These are phyloP conservation scores for Scheffersomyces amazonensis DNA, from an alignment of 805 yeast species.

Conservation along the genomic window DNA sequence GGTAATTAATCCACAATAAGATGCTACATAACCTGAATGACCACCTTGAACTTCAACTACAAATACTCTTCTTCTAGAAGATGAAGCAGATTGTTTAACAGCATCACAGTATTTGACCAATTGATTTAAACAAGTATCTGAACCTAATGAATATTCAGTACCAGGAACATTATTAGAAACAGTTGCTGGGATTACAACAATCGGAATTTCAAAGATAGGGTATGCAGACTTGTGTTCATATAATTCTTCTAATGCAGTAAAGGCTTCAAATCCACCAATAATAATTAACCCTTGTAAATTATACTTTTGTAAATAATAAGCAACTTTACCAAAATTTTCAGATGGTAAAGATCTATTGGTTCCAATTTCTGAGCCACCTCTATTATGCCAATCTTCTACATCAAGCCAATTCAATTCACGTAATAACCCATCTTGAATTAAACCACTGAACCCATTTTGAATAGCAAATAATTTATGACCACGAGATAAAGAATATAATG, in stretches of 20 bases:
- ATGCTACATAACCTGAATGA: conserved; percentile 75
- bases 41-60: conserved; percentile 88
- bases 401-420: conserved; percentile 63
- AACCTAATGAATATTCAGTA: conserved; percentile 72
- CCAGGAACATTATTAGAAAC: conserved; percentile 82
- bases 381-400: conserved; percentile 68
- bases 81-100: conserved; percentile 76
- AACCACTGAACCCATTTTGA: conserved; percentile 72
- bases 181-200: conserved; percentile 77
- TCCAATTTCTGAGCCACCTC: conserved; percentile 82
- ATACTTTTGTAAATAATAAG: conserved; percentile 68
- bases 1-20: conserved; percentile 62
- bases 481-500: conserved; percentile 68
- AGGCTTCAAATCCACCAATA: conserved; percentile 83
- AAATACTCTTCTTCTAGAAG: conserved; percentile 74
- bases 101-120: conserved; percentile 73
- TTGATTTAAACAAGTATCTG: conserved; percentile 72
- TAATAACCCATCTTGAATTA: conserved; percentile 61
- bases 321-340: conserved; percentile 68
- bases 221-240: conserved; percentile 57
- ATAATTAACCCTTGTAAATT: conserved; percentile 67
- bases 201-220: conserved; percentile 74
- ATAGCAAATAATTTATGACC: conserved; percentile 74
- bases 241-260: conserved; percentile 66
- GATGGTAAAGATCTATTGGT: conserved; percentile 71